Base-by-base conservation (phyloP, 768 basidiomycete species). In the Mycena rebaudengoi region DNA sequence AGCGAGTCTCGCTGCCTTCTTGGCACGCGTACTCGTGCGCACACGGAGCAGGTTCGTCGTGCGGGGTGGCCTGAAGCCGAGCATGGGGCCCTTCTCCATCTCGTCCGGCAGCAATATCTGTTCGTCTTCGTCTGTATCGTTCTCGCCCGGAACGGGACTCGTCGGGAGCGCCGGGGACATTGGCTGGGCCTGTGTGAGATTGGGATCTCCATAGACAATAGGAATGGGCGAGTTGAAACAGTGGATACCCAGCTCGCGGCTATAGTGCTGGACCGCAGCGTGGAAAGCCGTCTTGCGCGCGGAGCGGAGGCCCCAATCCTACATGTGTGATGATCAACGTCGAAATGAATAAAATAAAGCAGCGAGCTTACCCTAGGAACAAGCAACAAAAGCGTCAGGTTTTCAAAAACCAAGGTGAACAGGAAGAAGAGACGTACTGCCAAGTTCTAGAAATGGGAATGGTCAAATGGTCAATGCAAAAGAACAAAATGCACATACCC, bases 221-320 rank as follows among this genome's bases (percentile, higher is more conserved):
- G 92, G 91, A 52, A 89, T 76, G 16, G 88, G 80, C 2, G 91
- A 82, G 69, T 86, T 83, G 75, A 80, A 81, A 65, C 85, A 87
- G 21, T 78, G 78, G 69, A 94, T 92, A 32, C 85, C 88, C 10
- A 93, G 84, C 70, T 91, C 85, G 55, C 81, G 85, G 70, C 85
- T 90, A 73, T 89, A 93, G 68, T 88, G 84, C 68, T 91, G 86
- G 21, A 88, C 88, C 1, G 92, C 92, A 10, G 90, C 90, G 70
- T 92, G 86, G 80, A 94, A 94, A 3, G 91, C 89, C 1, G 92
- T 94, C 71, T 85, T 87, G 46, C 91, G 85, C 12, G 83, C 75
- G 64, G 79, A 80, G 20, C 83, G 84, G 26, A 89, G 76, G 25
- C 85, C 84, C 91, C 91, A 94, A 73, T 6, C 29, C 26, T 14